phyloP scores from a whole-genome alignment of 371 early-diverging fungal genomes.

The Mucor saturninus region DNA sequence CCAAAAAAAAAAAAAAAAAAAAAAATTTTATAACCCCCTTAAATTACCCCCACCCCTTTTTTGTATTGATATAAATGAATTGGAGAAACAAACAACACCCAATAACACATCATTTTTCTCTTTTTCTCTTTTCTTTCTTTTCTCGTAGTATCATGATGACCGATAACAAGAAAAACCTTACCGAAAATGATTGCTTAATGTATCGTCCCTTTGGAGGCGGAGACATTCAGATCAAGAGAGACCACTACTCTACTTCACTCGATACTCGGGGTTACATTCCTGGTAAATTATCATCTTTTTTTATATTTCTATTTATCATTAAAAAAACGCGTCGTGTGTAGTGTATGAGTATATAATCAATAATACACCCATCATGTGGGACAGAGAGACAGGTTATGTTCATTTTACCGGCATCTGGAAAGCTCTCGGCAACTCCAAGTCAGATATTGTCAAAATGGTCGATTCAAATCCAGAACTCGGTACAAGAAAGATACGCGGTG shows the following conservation, averaged over 20 bases:
- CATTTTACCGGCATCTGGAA: conserved; percentile 82
- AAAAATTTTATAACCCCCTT: not conserved
- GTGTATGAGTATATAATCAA: conserved; percentile 71
- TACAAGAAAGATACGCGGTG: conserved; percentile 71
- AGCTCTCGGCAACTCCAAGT: conserved; percentile 69
- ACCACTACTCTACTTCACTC: conserved; percentile 63
- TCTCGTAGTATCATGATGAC: not conserved
- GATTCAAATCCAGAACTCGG: conserved; percentile 67
- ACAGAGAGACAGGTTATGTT: conserved; percentile 70
- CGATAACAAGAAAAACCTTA: conserved; percentile 7
- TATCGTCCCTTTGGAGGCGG: conserved; percentile 15
- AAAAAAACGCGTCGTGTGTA: conserved; percentile 11
- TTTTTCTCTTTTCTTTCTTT: not conserved
- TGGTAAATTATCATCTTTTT: conserved; percentile 40
- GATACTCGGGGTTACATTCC: conserved; percentile 74
- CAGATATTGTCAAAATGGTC: conserved; percentile 71
- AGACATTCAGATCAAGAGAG: conserved; percentile 10
- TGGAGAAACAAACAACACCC: not conserved
- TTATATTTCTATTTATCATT: not conserved
- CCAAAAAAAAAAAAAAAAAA: not conserved
- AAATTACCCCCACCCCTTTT: not conserved
- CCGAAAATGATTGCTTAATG: conserved; percentile 14
- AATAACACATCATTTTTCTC: conserved; percentile 1
- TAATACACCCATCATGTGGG: conserved; percentile 74
- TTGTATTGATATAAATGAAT: not conserved